Conservation (phyloP, 768 basidiomycete genomes). For the Hygrophorus pudorinus region DNA sequence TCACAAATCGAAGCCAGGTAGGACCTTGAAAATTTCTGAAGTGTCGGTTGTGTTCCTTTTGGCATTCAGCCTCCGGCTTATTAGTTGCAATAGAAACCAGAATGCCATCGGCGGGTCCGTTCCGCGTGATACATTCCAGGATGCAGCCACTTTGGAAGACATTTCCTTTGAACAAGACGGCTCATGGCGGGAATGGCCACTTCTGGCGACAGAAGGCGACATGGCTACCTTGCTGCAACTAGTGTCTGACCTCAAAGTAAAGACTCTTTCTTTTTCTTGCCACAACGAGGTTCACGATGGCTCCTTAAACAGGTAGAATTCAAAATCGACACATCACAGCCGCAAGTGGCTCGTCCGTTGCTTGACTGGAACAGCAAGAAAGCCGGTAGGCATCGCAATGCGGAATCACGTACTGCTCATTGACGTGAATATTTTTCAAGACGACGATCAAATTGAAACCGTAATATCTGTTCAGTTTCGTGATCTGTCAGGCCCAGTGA, state of each 20-base stretch:
- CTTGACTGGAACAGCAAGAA: constrained; percentile 88
- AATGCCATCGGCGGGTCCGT: constrained; percentile 58
- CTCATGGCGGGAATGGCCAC: constrained; percentile 68
- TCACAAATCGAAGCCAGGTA: constrained; percentile 56
- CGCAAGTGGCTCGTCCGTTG: constrained; percentile 41
- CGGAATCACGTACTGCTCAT: neutral
- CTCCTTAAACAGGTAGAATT: constrained; percentile 50
- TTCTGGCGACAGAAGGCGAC: constrained; percentile 75
- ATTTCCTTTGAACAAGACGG: constrained; percentile 36
- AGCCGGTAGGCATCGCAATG: constrained; percentile 42
- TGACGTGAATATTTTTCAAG: constrained; percentile 25
- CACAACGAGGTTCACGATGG: neutral
- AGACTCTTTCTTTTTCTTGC: constrained; percentile 4
- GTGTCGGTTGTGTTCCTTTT: constrained; percentile 24
- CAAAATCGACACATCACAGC: constrained; percentile 52
- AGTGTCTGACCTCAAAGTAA: constrained; percentile 73
- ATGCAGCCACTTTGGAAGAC: constrained; percentile 57
- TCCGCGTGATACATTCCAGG: constrained; percentile 55
- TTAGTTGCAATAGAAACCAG: constrained; percentile 41
- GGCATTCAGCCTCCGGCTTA: neutral
- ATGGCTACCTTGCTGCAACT: constrained; percentile 65
- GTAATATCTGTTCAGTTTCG: constrained; percentile 38
- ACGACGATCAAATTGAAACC: constrained; percentile 81
- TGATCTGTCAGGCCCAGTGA: constrained; percentile 10
- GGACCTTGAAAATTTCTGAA: constrained; percentile 71